phyloP scores from a whole-genome alignment of 2,329 filamentous ascomycete genomes.

The Trichoderma koningii region DNA sequence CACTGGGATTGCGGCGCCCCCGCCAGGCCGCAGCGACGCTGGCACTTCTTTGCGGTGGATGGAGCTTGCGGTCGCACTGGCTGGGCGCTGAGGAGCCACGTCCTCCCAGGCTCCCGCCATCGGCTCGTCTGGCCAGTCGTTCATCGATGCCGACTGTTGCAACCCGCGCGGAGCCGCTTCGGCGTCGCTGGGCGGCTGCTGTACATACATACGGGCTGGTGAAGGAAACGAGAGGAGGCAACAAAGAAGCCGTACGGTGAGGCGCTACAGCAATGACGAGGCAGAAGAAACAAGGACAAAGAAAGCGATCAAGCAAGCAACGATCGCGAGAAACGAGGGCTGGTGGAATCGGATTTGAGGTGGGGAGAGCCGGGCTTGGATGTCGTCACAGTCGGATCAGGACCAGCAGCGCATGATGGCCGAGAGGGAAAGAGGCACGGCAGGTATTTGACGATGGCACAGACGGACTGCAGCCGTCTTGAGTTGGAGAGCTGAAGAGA shows the following conservation, averaged over 20 bases:
- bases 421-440: neutral
- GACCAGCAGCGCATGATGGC: conserved; percentile 19
- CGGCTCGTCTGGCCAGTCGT: conserved; percentile 22
- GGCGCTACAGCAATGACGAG: neutral
- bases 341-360: neutral
- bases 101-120: conserved; percentile 21
- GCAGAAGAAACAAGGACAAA: too few relatives aligned
- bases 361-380: conserved; percentile 8
- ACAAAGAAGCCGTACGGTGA: neutral
- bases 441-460: neutral
- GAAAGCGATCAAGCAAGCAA: neutral
- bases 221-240: neutral
- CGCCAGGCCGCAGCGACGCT: conserved; percentile 40
- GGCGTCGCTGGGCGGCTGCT: conserved; percentile 11
- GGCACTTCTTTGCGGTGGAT: conserved; percentile 35
- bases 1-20: conserved; percentile 18
- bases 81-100: conserved; percentile 17
- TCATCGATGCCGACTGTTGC: neutral
- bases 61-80: neutral
- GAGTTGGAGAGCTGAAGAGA: neutral
- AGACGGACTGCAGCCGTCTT: neutral
- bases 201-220: conserved; percentile 10
- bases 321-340: neutral
- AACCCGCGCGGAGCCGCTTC: conserved; percentile 1
- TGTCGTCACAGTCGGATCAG: conserved; percentile 24